These are phyloP conservation scores for Fusarium burgessii DNA, from an alignment of 2,329 filamentous ascomycete genomes.

Conservation along the genomic window DNA sequence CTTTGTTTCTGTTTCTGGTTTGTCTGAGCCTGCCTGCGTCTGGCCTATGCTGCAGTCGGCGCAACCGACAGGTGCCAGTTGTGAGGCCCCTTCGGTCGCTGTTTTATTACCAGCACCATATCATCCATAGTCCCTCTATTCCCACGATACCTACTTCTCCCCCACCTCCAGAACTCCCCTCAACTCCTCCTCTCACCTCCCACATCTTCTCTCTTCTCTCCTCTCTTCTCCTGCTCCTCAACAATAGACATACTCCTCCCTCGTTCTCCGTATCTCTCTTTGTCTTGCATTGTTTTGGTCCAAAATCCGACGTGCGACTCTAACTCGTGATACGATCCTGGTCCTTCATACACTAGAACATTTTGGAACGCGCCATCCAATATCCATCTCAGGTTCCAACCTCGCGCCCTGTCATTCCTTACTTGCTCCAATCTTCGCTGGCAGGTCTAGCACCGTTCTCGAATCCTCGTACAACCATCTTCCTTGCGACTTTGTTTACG, in stretches of 20 bases:
- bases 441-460: slow-evolving; percentile 34
- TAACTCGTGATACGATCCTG: slow-evolving; percentile 36
- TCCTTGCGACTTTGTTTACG: slow-evolving; percentile 19
- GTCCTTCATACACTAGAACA: slow-evolving; percentile 25
- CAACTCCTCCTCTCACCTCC: slow-evolving; percentile 23
- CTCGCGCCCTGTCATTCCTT: slow-evolving; percentile 34
- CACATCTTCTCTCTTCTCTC: slow-evolving; percentile 28
- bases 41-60: slow-evolving; percentile 29
- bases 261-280: slow-evolving; percentile 22
- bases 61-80: slow-evolving; percentile 37
- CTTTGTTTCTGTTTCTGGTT: slow-evolving; percentile 18
- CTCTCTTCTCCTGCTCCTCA: slow-evolving; percentile 22
- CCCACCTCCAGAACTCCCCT: slow-evolving; percentile 32
- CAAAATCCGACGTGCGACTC: slow-evolving; percentile 32
- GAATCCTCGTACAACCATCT: slow-evolving; percentile 20
- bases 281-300: slow-evolving; percentile 16
- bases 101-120: slow-evolving; percentile 28
- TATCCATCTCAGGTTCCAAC: slow-evolving; percentile 22
- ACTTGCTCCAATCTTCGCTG: slow-evolving; percentile 35
- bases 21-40: slow-evolving; percentile 20
- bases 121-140: slow-evolving; percentile 26
- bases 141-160: slow-evolving; percentile 31
- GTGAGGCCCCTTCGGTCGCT: slow-evolving; percentile 36
- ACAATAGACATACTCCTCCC: slow-evolving; percentile 21
- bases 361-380: slow-evolving; percentile 30